phyloP scores from a whole-genome alignment of 306 rosid genomes.

The Ochetophila trinervis region DNA sequence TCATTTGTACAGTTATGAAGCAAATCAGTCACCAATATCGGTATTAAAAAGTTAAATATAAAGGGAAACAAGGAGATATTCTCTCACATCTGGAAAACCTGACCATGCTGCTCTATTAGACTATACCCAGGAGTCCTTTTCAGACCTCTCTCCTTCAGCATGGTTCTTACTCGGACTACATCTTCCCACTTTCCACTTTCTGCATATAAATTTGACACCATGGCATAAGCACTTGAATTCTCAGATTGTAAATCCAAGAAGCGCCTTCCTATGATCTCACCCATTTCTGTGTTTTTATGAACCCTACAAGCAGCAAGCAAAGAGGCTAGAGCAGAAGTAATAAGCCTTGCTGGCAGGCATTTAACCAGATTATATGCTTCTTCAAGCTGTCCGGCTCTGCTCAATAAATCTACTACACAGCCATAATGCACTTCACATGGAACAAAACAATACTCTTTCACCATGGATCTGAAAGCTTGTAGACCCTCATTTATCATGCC shows the following conservation, averaged over 20 bases:
- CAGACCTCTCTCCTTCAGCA: constrained; percentile 26
- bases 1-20: too few relatives aligned
- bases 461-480: constrained; percentile 34
- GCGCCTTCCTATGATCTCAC: constrained; percentile 30
- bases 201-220: constrained; percentile 40
- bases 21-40: too few relatives aligned
- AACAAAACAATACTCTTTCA: constrained; percentile 29
- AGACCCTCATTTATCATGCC: constrained; percentile 48
- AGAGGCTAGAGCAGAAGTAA: constrained; percentile 36
- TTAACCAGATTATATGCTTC: constrained; percentile 46
- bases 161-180: constrained; percentile 34
- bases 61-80: not conserved
- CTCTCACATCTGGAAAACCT: constrained; percentile 7
- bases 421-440: constrained; percentile 49
- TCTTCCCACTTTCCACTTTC: constrained; percentile 51
- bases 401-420: constrained; percentile 49
- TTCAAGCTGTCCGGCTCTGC: constrained; percentile 45
- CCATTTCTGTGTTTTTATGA: constrained; percentile 38
- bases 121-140: constrained; percentile 39
- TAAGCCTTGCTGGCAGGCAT: constrained; percentile 28
- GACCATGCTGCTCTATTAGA: constrained; percentile 28
- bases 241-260: constrained; percentile 33
- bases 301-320: constrained; percentile 54
- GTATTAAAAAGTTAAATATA: too few relatives aligned
- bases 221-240: constrained; percentile 29